Base-by-base conservation (phyloP, 2,329 filamentous ascomycete genomes). In the Cryoendolithus antarcticus region DNA sequence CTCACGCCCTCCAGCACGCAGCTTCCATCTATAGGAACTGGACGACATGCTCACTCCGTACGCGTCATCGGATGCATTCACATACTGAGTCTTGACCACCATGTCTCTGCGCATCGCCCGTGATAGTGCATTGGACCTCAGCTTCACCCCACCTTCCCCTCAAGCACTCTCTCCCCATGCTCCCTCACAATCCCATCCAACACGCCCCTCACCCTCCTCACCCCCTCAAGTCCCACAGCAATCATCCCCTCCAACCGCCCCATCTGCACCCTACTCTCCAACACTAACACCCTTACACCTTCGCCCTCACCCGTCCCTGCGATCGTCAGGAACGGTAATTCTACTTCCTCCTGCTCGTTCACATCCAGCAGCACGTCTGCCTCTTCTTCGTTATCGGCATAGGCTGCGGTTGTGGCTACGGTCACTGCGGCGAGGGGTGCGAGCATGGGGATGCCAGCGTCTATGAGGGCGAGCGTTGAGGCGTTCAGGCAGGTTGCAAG, bases 361-460 rank as follows among this genome's bases (percentile, higher is more conserved):
- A 93, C 63, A 60, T 93, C 85, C 39, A 93, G 67, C 41, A 93
- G 61, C 2, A 85, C 85, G 53, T 93, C 85, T 8, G 82, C 81
- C 43, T 83, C 81, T 53, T 82, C 79, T 40, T 74, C 75, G 43
- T 71, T 67, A 44, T 54, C 55, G 4, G 74, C 68, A 48, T 81
- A 74, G 0, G 76, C 73, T 0, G 78, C 78, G 0, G 82, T 85
- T 9, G 80, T 83, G 3, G 88, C 91, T 0, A 86, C 83, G 1
- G 88, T 94, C 62, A 85, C 93, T 4, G 88, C 86, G 13, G 80
- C 78, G 2, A 96, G 74, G 57, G 95, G 93, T 57, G 93, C 86
- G 2, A 79, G 77, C 88, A 96, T 95, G 15, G 91, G 91, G 12
- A 98, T 81, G 38, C 91, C 91, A 1, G 91, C 91, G 58, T 98